Conservation (phyloP, 2,329 filamentous ascomycete species). For the Verticillium nonalfalfae region DNA sequence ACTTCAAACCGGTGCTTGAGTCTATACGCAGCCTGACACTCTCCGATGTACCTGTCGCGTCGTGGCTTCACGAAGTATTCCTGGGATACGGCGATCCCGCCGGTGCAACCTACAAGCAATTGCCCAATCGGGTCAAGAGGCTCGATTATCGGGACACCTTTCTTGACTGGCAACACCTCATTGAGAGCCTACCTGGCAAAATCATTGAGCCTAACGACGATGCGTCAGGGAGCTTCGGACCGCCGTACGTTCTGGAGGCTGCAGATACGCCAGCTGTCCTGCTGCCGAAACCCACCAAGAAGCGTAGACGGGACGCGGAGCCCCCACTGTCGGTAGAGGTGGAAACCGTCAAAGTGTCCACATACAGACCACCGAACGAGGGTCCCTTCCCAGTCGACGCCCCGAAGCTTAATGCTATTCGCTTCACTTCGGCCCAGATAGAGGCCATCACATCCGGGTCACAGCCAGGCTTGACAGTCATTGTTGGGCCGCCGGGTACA, state of each 20-base stretch:
- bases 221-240: constrained; percentile 67
- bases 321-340: constrained; percentile 54
- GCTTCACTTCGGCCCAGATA: constrained; percentile 86
- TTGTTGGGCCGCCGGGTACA: constrained; percentile 92
- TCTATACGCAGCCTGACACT: constrained; percentile 83
- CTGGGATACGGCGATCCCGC: constrained; percentile 94
- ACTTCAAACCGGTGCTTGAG: constrained; percentile 89
- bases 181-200: constrained; percentile 84
- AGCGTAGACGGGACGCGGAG: constrained; percentile 75
- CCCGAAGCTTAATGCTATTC: constrained; percentile 73
- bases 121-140: constrained; percentile 69
- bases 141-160: constrained; percentile 94
- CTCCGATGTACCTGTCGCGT: constrained; percentile 77
- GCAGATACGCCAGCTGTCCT: constrained; percentile 46
- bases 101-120: constrained; percentile 76
- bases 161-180: constrained; percentile 87
- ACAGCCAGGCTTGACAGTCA: constrained; percentile 87
- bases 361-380: constrained; percentile 81
- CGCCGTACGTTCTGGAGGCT: constrained; percentile 80
- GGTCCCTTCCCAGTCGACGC: constrained; percentile 85
- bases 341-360: constrained; percentile 73
- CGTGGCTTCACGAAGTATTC: constrained; percentile 95
- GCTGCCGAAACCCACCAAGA: constrained; percentile 65
- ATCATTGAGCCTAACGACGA: constrained; percentile 73
- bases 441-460: constrained; percentile 91